Conservation (phyloP, 1,284 basidiomycete genomes). For the Ceratobasidium sp. region DNA sequence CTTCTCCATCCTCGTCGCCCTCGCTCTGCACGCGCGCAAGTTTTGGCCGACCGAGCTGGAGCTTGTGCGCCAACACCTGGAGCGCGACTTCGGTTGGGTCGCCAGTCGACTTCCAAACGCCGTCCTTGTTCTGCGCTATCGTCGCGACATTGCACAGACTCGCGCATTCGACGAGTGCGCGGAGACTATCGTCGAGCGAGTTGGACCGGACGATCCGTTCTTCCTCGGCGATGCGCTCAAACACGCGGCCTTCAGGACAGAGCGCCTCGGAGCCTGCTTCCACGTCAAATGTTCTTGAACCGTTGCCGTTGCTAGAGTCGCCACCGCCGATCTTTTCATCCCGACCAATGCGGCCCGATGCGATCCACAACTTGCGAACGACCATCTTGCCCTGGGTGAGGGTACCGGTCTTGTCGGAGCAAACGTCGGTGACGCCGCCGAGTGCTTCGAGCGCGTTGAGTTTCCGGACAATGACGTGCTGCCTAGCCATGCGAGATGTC, state of each 20-base stretch:
- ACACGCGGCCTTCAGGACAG: slow-evolving; percentile 32
- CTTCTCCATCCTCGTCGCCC: slow-evolving; percentile 4
- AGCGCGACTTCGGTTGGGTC: slow-evolving; percentile 77
- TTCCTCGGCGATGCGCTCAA: slow-evolving; percentile 20
- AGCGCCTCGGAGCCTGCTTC: slow-evolving; percentile 34
- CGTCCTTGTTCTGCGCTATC: slow-evolving; percentile 56
- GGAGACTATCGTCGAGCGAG: slow-evolving; percentile 9
- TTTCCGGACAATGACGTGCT: slow-evolving; percentile 63
- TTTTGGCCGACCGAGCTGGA: slow-evolving; percentile 47
- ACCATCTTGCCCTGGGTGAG: slow-evolving; percentile 57
- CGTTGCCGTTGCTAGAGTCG: slow-evolving; percentile 1
- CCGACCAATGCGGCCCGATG: slow-evolving; percentile 20
- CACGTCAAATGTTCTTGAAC: slow-evolving; percentile 35
- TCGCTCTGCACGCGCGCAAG: slow-evolving; percentile 33
- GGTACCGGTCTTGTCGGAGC: slow-evolving; percentile 67
- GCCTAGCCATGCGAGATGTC: no score
- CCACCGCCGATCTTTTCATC: neutral
- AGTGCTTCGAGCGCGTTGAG: slow-evolving; percentile 70
- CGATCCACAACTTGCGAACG: slow-evolving; percentile 46
- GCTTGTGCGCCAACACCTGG: slow-evolving; percentile 65
- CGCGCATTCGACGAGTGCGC: slow-evolving; percentile 40
- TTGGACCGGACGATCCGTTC: slow-evolving; percentile 16
- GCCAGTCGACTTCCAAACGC: slow-evolving; percentile 72
- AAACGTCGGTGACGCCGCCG: slow-evolving; percentile 67
- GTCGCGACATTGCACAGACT: slow-evolving; percentile 63